Percentiles rank a stretch among this genome's conserved stretches.
These are phyloP conservation scores for Rhizophagus clarus DNA, from an alignment of 192 early-diverging fungal genomes.

Conservation along the genomic window DNA sequence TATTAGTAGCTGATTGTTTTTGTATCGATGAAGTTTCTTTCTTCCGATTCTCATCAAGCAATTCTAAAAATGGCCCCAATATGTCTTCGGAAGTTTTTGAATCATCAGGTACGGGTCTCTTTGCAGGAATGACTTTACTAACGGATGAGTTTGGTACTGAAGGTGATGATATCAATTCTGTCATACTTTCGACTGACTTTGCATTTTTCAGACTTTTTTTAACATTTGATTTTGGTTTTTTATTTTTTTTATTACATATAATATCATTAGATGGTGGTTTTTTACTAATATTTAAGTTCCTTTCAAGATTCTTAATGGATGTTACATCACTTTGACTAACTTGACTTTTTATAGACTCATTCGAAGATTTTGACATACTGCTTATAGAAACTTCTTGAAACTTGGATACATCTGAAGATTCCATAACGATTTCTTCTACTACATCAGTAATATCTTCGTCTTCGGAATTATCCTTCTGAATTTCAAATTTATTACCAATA, in stretches of 20 bases:
- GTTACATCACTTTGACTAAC: too few relatives aligned
- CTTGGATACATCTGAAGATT: background rate
- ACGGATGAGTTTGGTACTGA: background rate
- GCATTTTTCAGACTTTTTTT: background rate
- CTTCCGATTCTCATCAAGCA: constrained; percentile 16
- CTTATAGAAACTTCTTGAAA: background rate
- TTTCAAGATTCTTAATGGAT: too few relatives aligned
- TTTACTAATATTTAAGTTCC: background rate
- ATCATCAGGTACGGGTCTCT: background rate
- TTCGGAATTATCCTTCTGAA: background rate
- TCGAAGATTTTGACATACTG: too few relatives aligned
- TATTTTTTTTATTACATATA: background rate
- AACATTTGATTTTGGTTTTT: background rate
- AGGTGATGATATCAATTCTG: background rate
- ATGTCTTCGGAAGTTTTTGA: constrained; percentile 5
- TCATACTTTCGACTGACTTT: background rate
- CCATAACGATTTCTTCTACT: background rate
- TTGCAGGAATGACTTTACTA: background rate
- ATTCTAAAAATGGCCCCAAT: constrained; percentile 14
- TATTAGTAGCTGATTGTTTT: background rate
- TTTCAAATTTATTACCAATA: too few relatives aligned
- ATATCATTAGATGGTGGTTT: background rate
- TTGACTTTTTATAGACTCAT: too few relatives aligned
- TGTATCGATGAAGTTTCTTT: background rate
- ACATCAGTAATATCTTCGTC: background rate